phyloP scores from a whole-genome alignment of 2,329 filamentous ascomycete species.

The Pseudopyrenochaeta lycopersici region DNA sequence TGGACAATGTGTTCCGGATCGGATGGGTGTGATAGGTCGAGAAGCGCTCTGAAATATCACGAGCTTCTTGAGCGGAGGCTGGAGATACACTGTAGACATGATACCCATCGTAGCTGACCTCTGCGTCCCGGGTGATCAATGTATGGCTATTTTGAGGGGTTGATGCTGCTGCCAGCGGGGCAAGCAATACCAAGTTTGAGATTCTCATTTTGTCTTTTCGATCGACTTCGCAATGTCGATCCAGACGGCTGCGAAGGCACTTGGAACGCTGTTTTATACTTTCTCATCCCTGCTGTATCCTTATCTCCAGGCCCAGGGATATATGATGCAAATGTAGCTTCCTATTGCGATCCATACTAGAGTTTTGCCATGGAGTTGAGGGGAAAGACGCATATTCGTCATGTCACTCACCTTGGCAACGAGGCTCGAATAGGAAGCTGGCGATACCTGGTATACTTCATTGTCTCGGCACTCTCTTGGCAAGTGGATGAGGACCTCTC shows the following conservation, averaged over 20 bases:
- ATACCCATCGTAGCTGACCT: constrained; percentile 27
- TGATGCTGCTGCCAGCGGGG: constrained; percentile 20
- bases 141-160: constrained; percentile 5
- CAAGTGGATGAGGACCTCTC: constrained; percentile 3
- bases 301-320: constrained; percentile 7
- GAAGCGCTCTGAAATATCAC: constrained; percentile 18
- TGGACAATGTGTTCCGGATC: constrained; percentile 26
- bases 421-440: constrained; percentile 27
- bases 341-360: not conserved
- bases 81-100: constrained; percentile 29
- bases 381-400: constrained; percentile 20
- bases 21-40: constrained; percentile 29
- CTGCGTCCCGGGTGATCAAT: constrained; percentile 2
- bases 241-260: not conserved
- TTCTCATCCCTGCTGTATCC: not conserved
- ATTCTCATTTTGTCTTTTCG: constrained; percentile 17
- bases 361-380: constrained; percentile 4
- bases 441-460: constrained; percentile 7
- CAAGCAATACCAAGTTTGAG: constrained; percentile 11
- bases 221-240: not conserved
- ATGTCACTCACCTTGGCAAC: constrained; percentile 21
- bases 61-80: constrained; percentile 23
- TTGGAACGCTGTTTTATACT: not conserved
- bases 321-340: constrained; percentile 1
- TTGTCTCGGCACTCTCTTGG: constrained; percentile 13